Evolutionary conservation across 352 stramenopile species (phyloP), one percentile per base, ranked within the genome.

Genomic region (Discostella stelligera): DNA sequence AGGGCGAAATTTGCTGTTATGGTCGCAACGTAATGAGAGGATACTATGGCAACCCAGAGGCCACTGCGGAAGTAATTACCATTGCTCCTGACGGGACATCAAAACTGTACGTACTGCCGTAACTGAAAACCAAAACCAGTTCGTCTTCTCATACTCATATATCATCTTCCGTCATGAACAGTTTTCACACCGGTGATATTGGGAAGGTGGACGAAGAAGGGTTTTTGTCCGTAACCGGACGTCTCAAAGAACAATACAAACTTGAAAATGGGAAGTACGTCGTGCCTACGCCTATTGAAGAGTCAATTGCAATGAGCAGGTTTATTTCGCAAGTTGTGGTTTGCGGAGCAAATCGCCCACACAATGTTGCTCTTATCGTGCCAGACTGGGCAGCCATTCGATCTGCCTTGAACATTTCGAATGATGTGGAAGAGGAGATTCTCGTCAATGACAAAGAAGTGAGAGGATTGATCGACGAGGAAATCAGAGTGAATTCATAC

Each of bases 241-340:
- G 90, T 44, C 74, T 94, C 27, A 94, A 94, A 62, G 90, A 94
- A 64, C 87, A 92, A 77, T 94, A 91, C 71, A 94, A 94, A 75
- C 82, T 94, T 37, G 86, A 93, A 48, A 94, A 94, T 85, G 90
- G 90, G 41, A 94, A 94, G 65, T 94, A 93, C 69, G 89, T 94
- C 20, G 78, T 85, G 21, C 88, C 90, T 25, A 89, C 85, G 2
- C 88, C 89, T 0, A 83, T 94, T 21, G 90, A 94, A 74, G 88
- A 93, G 49, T 74, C 84, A 0, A 81, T 90, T 62, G 52, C 53
- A 21, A 87, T 88, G 72, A 81, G 61, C 25, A 73, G 71, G 14
- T 90, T 89, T 63, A 88, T 92, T 32, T 50, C 52, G 16, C 84
- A 90, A 76, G 73, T 86, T 32, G 83, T 94, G 2, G 74, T 94